phyloP scores from a whole-genome alignment of 129 eudicot species.

The Saposhnikovia divaricata region DNA sequence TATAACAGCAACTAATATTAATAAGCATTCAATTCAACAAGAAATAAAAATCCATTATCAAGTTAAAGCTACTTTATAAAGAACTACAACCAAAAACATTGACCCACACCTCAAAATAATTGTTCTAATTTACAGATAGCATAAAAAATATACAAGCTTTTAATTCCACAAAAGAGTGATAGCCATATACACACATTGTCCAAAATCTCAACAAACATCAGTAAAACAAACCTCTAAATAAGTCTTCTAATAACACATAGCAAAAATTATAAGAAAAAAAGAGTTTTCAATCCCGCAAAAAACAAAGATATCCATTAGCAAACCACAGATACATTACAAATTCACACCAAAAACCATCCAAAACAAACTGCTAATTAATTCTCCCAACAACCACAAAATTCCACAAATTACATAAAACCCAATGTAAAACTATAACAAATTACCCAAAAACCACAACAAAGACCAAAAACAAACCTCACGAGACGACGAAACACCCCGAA shows the following conservation, averaged over 20 bases:
- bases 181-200: not conserved
- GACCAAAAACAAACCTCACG: slow-evolving; percentile 52
- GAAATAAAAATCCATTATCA: not conserved
- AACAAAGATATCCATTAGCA: no score
- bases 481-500: slow-evolving; percentile 90
- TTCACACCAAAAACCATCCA: not conserved
- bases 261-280: no score
- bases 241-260: not conserved
- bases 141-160: not conserved
- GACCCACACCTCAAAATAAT: not conserved
- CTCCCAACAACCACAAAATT: not conserved
- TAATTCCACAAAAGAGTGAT: not conserved
- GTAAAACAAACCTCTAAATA: not conserved
- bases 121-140: not conserved
- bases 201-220: not conserved
- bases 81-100: not conserved
- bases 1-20: not conserved
- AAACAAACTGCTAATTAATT: not conserved
- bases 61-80: not conserved
- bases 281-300: not conserved
- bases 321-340: no score
- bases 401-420: not conserved
- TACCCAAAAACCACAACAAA: not conserved
- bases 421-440: not conserved
- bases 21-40: not conserved